These are phyloP conservation scores for Neurospora sp. DNA, from an alignment of 495 filamentous ascomycete species.

Conservation along the genomic window DNA sequence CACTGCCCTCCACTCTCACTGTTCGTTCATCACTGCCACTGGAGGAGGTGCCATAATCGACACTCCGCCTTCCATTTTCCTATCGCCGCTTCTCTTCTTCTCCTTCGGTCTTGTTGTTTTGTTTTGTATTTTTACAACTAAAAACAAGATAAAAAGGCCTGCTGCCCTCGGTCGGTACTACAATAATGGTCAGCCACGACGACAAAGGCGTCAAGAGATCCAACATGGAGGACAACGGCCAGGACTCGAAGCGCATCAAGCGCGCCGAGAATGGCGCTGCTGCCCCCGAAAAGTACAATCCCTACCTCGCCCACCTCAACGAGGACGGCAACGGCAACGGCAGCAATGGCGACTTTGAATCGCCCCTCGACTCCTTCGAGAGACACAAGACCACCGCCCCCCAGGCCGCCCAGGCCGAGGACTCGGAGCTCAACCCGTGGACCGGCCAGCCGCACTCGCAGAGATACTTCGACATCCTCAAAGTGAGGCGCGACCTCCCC, in stretches of 20 bases:
- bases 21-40: not conserved
- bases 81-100: not conserved
- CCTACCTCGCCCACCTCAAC: conserved; percentile 88
- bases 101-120: not conserved
- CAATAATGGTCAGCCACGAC: not conserved
- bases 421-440: conserved; percentile 79
- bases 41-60: not conserved
- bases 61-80: not conserved
- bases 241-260: conserved; percentile 26
- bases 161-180: not conserved
- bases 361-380: conserved; percentile 53
- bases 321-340: conserved; percentile 33
- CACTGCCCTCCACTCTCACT: not conserved
- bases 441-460: conserved; percentile 62
- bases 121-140: too few species aligned
- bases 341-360: conserved; percentile 27
- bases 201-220: conserved; percentile 19
- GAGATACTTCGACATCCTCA: conserved; percentile 80
- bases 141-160: not conserved
- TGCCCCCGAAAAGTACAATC: conserved; percentile 46
- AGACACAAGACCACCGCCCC: conserved; percentile 74
- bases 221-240: conserved; percentile 17
- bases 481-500: conserved; percentile 73
- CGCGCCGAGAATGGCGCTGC: conserved; percentile 21
- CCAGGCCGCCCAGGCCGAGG: conserved; percentile 62